A percentile compares a stretch with the other conserved stretches of the same genome.
phyloP scores from a whole-genome alignment of 116 monocot genomes.

The Iris pallida region DNA sequence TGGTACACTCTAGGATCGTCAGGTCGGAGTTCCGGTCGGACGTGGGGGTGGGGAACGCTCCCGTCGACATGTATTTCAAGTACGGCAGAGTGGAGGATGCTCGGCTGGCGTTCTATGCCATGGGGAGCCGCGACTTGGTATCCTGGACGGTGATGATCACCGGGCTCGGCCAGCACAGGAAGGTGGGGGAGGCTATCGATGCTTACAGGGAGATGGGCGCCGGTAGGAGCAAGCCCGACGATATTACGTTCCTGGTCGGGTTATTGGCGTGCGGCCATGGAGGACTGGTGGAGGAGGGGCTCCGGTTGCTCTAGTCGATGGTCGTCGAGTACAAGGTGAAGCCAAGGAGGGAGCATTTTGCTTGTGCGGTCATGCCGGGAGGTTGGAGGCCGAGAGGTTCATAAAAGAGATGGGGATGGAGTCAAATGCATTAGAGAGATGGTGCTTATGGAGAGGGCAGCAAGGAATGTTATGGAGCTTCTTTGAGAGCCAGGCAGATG shows the following conservation, averaged over 20 bases:
- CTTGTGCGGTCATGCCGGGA: slow-evolving; percentile 64
- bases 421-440: slow-evolving; percentile 41
- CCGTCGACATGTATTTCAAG: slow-evolving; percentile 82
- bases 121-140: slow-evolving; percentile 30
- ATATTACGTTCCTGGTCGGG: slow-evolving; percentile 42
- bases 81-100: slow-evolving; percentile 59
- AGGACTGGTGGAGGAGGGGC: slow-evolving; percentile 59
- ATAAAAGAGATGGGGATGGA: slow-evolving; percentile 37
- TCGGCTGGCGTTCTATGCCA: slow-evolving; percentile 30
- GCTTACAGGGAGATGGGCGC: slow-evolving; percentile 29
- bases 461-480: slow-evolving; percentile 48
- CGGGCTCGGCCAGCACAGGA: slow-evolving; percentile 60
- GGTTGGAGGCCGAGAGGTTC: slow-evolving; percentile 57
- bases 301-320: slow-evolving; percentile 45
- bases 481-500: slow-evolving; percentile 61
- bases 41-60: slow-evolving; percentile 48
- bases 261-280: slow-evolving; percentile 65
- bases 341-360: slow-evolving; percentile 58
- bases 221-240: slow-evolving; percentile 33
- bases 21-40: slow-evolving; percentile 35
- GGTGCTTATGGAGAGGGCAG: slow-evolving; percentile 47
- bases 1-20: slow-evolving; percentile 41
- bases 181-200: slow-evolving; percentile 41
- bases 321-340: slow-evolving; percentile 19
- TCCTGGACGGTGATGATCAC: slow-evolving; percentile 53